Conservation (phyloP, 805 yeast genomes). For the Saturnispora diversa region DNA sequence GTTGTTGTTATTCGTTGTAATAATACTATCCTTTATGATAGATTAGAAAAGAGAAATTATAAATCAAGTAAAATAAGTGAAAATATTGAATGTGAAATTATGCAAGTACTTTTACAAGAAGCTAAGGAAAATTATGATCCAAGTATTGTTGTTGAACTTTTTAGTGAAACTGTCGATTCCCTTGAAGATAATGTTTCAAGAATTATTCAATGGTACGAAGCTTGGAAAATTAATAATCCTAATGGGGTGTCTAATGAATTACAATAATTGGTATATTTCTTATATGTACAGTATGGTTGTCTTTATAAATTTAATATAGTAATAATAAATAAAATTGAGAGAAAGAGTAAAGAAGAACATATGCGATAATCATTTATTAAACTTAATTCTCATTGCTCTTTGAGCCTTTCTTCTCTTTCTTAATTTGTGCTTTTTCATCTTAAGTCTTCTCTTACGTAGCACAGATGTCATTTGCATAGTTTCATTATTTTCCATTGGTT, state of each 20-base stretch:
- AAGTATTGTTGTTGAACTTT: constrained; percentile 74
- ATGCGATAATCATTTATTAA: constrained; percentile 35
- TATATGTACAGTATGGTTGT: no score
- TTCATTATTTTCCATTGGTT: constrained; percentile 3
- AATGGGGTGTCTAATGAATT: constrained; percentile 49
- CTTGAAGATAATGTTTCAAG: constrained; percentile 79
- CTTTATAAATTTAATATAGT: no score
- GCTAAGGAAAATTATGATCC: constrained; percentile 76
- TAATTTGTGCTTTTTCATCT: constrained; percentile 96
- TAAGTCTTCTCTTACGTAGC: constrained; percentile 76
- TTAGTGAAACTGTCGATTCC: constrained; percentile 63
- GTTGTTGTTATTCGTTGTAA: constrained; percentile 84
- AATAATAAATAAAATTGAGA: neutral
- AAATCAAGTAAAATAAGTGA: constrained; percentile 78
- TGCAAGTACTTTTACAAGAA: constrained; percentile 84
- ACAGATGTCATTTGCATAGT: constrained; percentile 54
- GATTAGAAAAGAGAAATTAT: constrained; percentile 71
- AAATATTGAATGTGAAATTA: constrained; percentile 92
- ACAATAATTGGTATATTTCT: no score
- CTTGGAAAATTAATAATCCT: constrained; percentile 65
- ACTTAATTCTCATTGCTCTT: constrained; percentile 68
- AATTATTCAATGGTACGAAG: constrained; percentile 61
- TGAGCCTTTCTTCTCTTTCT: constrained; percentile 96
- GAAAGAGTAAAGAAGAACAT: neutral
- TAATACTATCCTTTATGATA: constrained; percentile 61